These are phyloP conservation scores for Amaranthus cruentus DNA, from an alignment of 148 eudicot genomes.

Conservation along the genomic window DNA sequence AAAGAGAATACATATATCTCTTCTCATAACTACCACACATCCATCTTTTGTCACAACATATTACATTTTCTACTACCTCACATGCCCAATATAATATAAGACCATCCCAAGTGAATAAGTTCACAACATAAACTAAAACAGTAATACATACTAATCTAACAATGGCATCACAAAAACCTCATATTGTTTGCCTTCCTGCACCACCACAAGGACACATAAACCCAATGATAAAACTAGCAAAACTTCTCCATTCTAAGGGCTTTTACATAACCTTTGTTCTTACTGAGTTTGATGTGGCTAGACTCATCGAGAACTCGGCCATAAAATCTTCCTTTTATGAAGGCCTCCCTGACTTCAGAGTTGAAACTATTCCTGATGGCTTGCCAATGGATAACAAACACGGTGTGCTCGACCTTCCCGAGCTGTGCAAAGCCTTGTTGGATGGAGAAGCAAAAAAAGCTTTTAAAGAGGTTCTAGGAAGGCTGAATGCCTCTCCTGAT, in stretches of 20 bases:
- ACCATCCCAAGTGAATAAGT: not conserved
- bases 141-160: too few species aligned
- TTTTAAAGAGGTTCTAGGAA: slow-evolving; percentile 17
- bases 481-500: slow-evolving; percentile 8
- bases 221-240: slow-evolving; percentile 36
- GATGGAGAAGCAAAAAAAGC: not conserved
- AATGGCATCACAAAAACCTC: slow-evolving; percentile 13
- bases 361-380: slow-evolving; percentile 37
- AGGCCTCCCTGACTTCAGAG: slow-evolving; percentile 22
- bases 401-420: slow-evolving; percentile 22
- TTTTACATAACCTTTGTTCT: slow-evolving; percentile 37
- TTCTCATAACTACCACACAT: too few species aligned
- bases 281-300: slow-evolving; percentile 29
- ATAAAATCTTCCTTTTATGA: not conserved
- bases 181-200: slow-evolving; percentile 20
- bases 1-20: too few species aligned
- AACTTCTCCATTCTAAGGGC: slow-evolving; percentile 30
- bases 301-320: slow-evolving; percentile 21
- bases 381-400: slow-evolving; percentile 23
- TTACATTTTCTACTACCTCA: too few species aligned
- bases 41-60: too few species aligned
- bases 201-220: slow-evolving; percentile 37
- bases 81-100: not conserved
- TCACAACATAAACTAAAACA: too few species aligned
- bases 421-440: slow-evolving; percentile 5